Conservation (phyloP, 2,329 filamentous ascomycete species). For the Chrysosporium keratinophilum region DNA sequence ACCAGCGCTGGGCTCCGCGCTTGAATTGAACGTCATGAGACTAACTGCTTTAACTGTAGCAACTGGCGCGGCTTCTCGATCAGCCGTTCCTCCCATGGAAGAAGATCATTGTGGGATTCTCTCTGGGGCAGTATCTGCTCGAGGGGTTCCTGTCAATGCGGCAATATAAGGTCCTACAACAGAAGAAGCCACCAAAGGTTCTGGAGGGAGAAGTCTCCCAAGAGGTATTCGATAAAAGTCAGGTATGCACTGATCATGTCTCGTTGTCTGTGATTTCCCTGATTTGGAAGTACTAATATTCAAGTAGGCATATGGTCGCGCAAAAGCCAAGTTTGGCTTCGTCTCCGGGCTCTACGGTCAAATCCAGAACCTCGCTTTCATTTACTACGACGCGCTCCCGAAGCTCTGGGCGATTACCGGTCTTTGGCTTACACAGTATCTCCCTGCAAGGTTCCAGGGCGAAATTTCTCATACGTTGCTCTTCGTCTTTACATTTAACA, state of each 20-base stretch:
- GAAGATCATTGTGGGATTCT: constrained; percentile 88
- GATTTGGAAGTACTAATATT: not conserved
- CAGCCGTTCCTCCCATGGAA: constrained; percentile 95
- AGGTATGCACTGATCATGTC: constrained; percentile 40
- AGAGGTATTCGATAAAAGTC: constrained; percentile 87
- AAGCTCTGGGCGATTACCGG: constrained; percentile 82
- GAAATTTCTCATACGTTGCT: constrained; percentile 90
- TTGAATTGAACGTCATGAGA: not conserved
- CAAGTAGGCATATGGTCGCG: constrained; percentile 77
- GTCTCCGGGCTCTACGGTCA: constrained; percentile 72
- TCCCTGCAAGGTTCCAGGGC: constrained; percentile 64
- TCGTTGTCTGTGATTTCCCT: not conserved
- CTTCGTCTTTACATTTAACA: constrained; percentile 78
- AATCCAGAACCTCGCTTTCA: constrained; percentile 76
- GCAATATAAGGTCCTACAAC: constrained; percentile 78
- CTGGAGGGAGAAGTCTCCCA: constrained; percentile 79
- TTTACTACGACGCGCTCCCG: constrained; percentile 83
- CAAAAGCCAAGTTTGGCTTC: constrained; percentile 85
- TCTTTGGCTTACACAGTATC: constrained; percentile 59
- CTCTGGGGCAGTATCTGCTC: constrained; percentile 77
- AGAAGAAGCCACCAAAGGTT: constrained; percentile 70
- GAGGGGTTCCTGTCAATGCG: constrained; percentile 82
- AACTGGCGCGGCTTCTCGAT: constrained; percentile 77
- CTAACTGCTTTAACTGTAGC: constrained; percentile 27
- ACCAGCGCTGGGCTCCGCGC: not conserved